A percentile compares a stretch with the other conserved stretches of the same genome.
Conservation (phyloP, 768 basidiomycete genomes). For the Phanerochaete sordida region DNA sequence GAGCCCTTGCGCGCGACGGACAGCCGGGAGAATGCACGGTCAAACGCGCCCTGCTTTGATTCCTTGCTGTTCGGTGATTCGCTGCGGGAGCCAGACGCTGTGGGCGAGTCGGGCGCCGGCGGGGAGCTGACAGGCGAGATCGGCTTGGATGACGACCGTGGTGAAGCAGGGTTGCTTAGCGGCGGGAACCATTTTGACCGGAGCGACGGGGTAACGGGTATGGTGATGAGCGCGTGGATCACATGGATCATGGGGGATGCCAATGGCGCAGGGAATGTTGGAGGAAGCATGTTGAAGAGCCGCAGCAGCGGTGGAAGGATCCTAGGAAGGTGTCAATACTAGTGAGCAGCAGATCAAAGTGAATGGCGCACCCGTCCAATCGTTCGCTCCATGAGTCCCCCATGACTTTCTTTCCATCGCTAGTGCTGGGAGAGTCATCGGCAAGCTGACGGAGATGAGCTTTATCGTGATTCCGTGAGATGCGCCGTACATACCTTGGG, state of each 20-base stretch:
- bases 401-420: constrained; percentile 43
- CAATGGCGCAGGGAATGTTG: constrained; percentile 60
- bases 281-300: constrained; percentile 63
- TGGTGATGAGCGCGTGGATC: constrained; percentile 76
- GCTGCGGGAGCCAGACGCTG: constrained; percentile 16
- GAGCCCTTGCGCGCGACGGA: constrained; percentile 45
- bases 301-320: constrained; percentile 70
- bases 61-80: constrained; percentile 21
- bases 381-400: constrained; percentile 74
- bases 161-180: constrained; percentile 23
- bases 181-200: constrained; percentile 60
- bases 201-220: constrained; percentile 62
- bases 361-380: constrained; percentile 59
- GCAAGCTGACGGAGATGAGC: constrained; percentile 15
- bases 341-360: not conserved
- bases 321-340: constrained; percentile 30
- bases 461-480: not conserved
- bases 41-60: constrained; percentile 34
- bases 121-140: constrained; percentile 36
- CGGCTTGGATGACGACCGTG: constrained; percentile 31
- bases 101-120: constrained; percentile 13
- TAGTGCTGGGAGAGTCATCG: constrained; percentile 15
- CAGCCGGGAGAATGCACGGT: constrained; percentile 55
- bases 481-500: constrained; percentile 53
- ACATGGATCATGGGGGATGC: constrained; percentile 71